These are phyloP conservation scores for Coniosporium tulheliwenetii DNA, from an alignment of 2,329 filamentous ascomycete species.

Conservation along the genomic window DNA sequence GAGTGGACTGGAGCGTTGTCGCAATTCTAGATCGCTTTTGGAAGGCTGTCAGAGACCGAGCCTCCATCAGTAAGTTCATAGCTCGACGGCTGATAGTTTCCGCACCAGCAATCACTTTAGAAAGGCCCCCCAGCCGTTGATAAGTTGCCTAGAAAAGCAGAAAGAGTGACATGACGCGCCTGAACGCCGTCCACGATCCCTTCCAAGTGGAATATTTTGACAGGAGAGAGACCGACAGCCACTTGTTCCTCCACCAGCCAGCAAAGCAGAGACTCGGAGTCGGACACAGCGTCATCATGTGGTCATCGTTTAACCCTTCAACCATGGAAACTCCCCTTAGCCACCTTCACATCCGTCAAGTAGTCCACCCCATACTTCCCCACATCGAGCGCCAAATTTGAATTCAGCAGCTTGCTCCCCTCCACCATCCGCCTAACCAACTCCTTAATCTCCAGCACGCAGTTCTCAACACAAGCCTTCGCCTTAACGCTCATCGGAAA, in stretches of 20 bases:
- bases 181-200: not conserved
- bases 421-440: conserved; percentile 24
- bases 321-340: conserved; percentile 26
- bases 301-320: no score
- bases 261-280: not conserved
- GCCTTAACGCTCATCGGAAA: conserved; percentile 29
- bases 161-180: no score
- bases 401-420: conserved; percentile 15
- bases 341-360: conserved; percentile 28
- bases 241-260: no score
- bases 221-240: not conserved
- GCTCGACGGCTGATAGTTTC: no score
- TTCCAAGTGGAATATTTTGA: not conserved
- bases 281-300: not conserved
- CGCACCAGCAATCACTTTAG: no score
- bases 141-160: no score
- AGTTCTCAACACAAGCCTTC: conserved; percentile 23
- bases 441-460: conserved; percentile 25
- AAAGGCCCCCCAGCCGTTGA: no score
- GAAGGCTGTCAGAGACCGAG: no score
- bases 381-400: conserved; percentile 21
- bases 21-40: no score
- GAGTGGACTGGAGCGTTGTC: no score
- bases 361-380: conserved; percentile 21
- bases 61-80: no score